Conservation (phyloP, 176 grass and related monocot species). For the Areca catechu region DNA sequence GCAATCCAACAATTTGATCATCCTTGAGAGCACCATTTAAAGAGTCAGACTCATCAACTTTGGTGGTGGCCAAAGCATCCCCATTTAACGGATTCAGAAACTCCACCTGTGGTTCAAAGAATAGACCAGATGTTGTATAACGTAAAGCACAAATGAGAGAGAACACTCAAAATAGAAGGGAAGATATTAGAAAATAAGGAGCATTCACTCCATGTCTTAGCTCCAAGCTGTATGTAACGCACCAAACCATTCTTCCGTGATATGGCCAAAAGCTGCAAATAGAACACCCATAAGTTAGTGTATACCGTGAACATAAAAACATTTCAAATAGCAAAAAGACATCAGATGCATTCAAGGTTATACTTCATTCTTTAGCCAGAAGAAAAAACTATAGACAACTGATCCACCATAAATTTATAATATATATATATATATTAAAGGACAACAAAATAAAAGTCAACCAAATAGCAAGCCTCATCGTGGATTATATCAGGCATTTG, state of each 20-base stretch:
- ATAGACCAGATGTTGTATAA: constrained; percentile 1
- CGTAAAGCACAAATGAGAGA: no score
- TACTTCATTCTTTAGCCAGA: no score
- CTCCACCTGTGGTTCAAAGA: constrained; percentile 55
- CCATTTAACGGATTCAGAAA: constrained; percentile 74
- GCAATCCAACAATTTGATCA: constrained; percentile 46
- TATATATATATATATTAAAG: no score
- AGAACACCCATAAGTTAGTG: neutral
- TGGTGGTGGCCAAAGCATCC: constrained; percentile 42
- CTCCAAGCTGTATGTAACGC: constrained; percentile 13
- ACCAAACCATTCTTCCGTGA: constrained; percentile 79
- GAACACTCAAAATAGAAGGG: neutral
- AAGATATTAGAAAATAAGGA: neutral
- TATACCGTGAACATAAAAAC: neutral
- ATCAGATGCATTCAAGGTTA: no score
- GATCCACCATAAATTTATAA: no score
- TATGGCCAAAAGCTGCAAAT: constrained; percentile 67
- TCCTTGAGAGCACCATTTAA: constrained; percentile 10
- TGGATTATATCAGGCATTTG: no score
- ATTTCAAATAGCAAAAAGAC: neutral
- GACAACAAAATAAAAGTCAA: no score
- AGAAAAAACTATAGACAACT: no score
- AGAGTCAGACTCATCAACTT: constrained; percentile 6
- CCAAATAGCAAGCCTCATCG: no score
- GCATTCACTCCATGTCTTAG: neutral